These are phyloP conservation scores for Quercus suber DNA, from an alignment of 306 rosid species.

Conservation along the genomic window DNA sequence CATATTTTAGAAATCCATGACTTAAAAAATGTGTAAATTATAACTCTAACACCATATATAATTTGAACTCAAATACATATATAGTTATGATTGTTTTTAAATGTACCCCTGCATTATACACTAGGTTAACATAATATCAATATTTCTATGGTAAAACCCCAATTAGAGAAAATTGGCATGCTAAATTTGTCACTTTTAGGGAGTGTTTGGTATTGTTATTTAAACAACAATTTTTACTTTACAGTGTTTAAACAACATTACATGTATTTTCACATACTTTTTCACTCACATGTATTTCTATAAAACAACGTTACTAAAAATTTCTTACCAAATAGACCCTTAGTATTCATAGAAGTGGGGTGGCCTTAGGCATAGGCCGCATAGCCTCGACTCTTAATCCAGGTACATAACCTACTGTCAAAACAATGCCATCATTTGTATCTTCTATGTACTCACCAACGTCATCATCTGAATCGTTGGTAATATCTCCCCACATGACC, in stretches of 20 bases:
- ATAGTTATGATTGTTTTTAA: no score
- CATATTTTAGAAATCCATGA: no score
- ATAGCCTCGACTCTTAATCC: constrained; percentile 52
- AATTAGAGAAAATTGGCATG: neutral
- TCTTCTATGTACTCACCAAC: constrained; percentile 1
- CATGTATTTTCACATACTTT: no score
- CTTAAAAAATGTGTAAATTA: no score
- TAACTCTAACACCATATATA: no score
- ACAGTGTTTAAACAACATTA: no score
- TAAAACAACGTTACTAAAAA: fast-evolving
- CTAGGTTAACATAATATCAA: neutral
- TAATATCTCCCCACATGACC: constrained; percentile 32
- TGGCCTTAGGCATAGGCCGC: neutral
- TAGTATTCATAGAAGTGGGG: constrained; percentile 29
- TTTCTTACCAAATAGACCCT: no score
- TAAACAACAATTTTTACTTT: no score
- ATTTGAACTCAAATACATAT: no score
- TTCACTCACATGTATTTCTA: fast-evolving
- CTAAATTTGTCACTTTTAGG: constrained; percentile 27
- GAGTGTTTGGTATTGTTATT: no score
- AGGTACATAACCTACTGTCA: constrained; percentile 28
- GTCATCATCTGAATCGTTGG: constrained; percentile 19
- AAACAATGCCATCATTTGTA: constrained; percentile 49
- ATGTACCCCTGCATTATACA: no score
- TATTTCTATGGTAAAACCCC: neutral